Conservation (phyloP, 2,329 filamentous ascomycete genomes). For the Neofusicoccum laricinum region DNA sequence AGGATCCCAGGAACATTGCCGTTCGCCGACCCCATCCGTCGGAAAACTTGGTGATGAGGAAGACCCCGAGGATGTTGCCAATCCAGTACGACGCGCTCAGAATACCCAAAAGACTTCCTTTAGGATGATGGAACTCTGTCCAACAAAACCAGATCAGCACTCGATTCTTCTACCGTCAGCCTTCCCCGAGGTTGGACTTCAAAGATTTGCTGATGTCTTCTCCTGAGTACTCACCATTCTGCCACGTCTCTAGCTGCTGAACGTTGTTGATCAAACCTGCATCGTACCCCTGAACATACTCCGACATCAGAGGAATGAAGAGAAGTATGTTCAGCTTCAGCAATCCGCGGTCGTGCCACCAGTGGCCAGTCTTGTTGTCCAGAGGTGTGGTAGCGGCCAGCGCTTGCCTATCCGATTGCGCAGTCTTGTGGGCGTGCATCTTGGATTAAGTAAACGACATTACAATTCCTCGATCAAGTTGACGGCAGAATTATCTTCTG, state of each 20-base stretch:
- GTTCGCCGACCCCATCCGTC: slow-evolving; percentile 4
- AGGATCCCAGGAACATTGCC: slow-evolving; percentile 9
- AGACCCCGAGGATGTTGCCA: slow-evolving; percentile 9
- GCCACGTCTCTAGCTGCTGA: slow-evolving; percentile 3
- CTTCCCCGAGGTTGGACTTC: too few relatives aligned
- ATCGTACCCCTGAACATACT: slow-evolving; percentile 15
- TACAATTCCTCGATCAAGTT: too few relatives aligned
- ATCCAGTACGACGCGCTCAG: slow-evolving; percentile 15
- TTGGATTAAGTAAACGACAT: neutral
- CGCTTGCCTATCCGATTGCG: neutral
- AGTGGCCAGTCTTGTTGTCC: slow-evolving; percentile 8
- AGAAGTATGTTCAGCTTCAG: slow-evolving; percentile 5
- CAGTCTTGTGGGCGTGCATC: neutral
- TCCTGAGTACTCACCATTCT: neutral
- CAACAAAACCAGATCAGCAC: neutral
- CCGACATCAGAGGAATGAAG: slow-evolving; percentile 7
- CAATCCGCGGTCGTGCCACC: slow-evolving; percentile 7
- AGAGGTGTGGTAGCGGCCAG: slow-evolving; percentile 7
- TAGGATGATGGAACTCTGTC: slow-evolving; percentile 6
- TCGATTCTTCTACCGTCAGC: too few relatives aligned
- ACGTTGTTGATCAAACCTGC: slow-evolving; percentile 15
- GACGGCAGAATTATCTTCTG: neutral
- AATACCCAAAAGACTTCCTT: slow-evolving; percentile 5
- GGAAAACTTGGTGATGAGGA: slow-evolving; percentile 5
- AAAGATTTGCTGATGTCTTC: too few relatives aligned